Evolutionary conservation across 306 rosid genomes (phyloP), one percentile per base, ranked within the genome.

Genomic region (Trifolium dubium): DNA sequence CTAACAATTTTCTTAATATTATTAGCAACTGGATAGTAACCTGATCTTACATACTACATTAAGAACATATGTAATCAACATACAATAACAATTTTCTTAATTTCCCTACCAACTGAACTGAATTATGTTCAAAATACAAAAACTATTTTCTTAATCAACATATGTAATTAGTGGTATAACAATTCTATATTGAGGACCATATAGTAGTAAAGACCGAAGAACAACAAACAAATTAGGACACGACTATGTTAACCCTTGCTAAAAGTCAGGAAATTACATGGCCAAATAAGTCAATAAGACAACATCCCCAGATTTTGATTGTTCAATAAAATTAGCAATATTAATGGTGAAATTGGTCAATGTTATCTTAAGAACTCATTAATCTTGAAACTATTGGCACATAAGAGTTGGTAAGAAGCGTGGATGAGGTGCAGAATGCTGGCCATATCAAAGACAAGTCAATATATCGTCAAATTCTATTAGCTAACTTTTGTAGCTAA

Each of bases 361-460:
- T 9, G 29, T 56, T 5, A 51, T 19, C 37, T 6, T 31, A 18
- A 69, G 19, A 51, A 35, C 5, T 17, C 32, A 39, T 5, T 4
- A 71, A 71, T 54, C n/a, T 14, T 56, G 15, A 55, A 11, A 56
- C 31, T 32, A 6, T 28, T 54, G 10, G 14, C 12, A 18, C 14
- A 23, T 55, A 23, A 61, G 37, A 53, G 11, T 50, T 71, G 75
- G 75, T 40, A 5, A 71, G 54, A 55, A 28, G 2, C 4, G 31
- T 31, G 54, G 9, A 71, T 71, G 37, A 1, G 17, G 9, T 71
- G 65, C 9, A 72, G 31, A 58, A 46, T 61, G 69, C 50, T 46
- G 10, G 29, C 46, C 62, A 73, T 15, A 32, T 62, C 47, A 32
- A 62, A 62, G 77, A 62, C 71, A 73, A 69, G 75, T 84, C 85